Conservation (phyloP, 495 filamentous ascomycete species). For the Cercophora samala region DNA sequence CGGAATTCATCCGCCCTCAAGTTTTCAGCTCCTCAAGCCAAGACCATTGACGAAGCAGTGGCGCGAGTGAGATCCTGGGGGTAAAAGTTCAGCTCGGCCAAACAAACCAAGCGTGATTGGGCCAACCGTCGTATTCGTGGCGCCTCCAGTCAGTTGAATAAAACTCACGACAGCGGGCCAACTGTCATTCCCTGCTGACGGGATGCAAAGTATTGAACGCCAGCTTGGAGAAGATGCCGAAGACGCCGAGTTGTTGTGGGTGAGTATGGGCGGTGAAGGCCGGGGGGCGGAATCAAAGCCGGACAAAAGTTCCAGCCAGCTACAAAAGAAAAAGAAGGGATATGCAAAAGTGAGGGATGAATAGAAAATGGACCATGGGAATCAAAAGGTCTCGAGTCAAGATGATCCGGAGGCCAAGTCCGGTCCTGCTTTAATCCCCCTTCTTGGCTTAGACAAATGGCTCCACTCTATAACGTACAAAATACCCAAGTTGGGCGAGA, state of each 20-base stretch:
- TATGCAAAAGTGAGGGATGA: not conserved
- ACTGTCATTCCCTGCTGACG: constrained; percentile 20
- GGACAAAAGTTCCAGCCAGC: not conserved
- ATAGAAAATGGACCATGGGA: not conserved
- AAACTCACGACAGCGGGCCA: constrained; percentile 12
- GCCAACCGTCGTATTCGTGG: constrained; percentile 13
- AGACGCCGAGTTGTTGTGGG: not conserved
- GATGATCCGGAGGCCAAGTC: not conserved
- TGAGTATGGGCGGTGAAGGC: not conserved
- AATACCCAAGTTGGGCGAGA: not conserved
- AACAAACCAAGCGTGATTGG: constrained; percentile 18
- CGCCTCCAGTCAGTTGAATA: not conserved
- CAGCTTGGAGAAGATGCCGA: not conserved
- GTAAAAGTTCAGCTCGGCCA: constrained; percentile 15
- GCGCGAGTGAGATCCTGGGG: not conserved
- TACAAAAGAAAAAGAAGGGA: not conserved
- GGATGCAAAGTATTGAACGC: not conserved
- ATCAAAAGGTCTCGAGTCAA: not conserved
- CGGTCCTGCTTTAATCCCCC: not conserved
- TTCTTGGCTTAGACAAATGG: not conserved
- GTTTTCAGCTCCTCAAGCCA: constrained; percentile 11
- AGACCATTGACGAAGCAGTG: constrained; percentile 12
- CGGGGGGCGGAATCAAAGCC: not conserved
- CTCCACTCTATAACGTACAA: not conserved
- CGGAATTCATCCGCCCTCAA: constrained; percentile 7